Evolutionary conservation across 2,329 filamentous ascomycete species (phyloP).

Genomic region (Phaeophleospora eucalypticola): DNA sequence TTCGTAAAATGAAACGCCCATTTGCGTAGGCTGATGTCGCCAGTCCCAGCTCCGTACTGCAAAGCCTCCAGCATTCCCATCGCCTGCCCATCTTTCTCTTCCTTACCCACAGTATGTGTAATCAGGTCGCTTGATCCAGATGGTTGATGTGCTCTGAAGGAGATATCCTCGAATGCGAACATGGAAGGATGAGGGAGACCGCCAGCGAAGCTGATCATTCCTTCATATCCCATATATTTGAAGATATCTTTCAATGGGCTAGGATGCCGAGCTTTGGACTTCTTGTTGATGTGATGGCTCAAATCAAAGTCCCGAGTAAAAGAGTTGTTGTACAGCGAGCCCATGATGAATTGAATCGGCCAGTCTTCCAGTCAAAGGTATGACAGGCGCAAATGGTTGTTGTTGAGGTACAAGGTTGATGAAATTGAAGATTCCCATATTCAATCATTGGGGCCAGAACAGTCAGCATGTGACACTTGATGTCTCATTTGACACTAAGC

Average conservation of each 20-base stretch:
- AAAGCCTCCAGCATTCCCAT: slow-evolving; percentile 2
- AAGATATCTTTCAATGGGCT: slow-evolving; percentile 3
- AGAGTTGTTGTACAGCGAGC: no score
- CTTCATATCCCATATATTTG: slow-evolving; percentile 4
- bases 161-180: slow-evolving; percentile 2
- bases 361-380: no score
- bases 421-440: no score
- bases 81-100: background rate
- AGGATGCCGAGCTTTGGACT: slow-evolving; percentile 5
- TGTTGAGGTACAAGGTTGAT: no score
- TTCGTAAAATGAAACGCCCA: slow-evolving; percentile 1
- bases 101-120: background rate
- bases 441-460: no score
- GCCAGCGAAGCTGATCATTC: slow-evolving; percentile 5
- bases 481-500: no score
- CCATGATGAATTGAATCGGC: no score
- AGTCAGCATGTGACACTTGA: no score
- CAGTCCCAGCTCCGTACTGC: slow-evolving; percentile 4
- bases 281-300: slow-evolving; percentile 6
- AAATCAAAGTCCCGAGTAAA: no score
- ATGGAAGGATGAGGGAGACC: slow-evolving; percentile 3
- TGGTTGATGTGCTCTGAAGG: slow-evolving; percentile 3
- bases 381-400: no score
- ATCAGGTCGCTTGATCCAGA: background rate
- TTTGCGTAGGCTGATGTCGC: background rate